These are phyloP conservation scores for Fabrea salina DNA, from an alignment of 169 alveolate genomes.

Conservation along the genomic window DNA sequence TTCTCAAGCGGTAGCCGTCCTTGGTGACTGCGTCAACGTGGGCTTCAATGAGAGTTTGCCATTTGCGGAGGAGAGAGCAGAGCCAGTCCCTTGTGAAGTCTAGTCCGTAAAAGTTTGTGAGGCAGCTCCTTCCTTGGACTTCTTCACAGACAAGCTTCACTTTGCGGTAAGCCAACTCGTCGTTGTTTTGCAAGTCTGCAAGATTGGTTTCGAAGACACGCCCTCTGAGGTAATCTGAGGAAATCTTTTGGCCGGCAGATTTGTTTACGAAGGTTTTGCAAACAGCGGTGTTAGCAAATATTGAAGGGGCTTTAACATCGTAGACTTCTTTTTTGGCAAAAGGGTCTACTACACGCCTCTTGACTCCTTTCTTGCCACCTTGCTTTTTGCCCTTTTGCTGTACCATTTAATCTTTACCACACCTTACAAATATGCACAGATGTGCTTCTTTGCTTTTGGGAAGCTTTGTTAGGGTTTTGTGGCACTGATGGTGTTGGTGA, in stretches of 20 bases:
- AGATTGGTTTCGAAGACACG: slow-evolving; percentile 94
- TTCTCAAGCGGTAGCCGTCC: slow-evolving; percentile 94
- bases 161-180: slow-evolving; percentile 94
- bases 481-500: too few relatives aligned
- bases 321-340: slow-evolving; percentile 96
- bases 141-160: slow-evolving; percentile 94
- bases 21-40: slow-evolving; percentile 95
- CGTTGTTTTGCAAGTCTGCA: slow-evolving; percentile 95
- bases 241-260: slow-evolving; percentile 93
- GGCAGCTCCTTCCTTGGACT: slow-evolving; percentile 92
- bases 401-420: slow-evolving; percentile 87
- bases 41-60: slow-evolving; percentile 97
- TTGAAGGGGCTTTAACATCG: slow-evolving; percentile 94
- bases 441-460: too few relatives aligned
- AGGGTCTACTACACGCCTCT: slow-evolving; percentile 96
- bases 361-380: slow-evolving; percentile 96
- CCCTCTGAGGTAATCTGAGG: slow-evolving; percentile 93
- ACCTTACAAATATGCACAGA: too few relatives aligned
- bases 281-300: slow-evolving; percentile 90
- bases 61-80: slow-evolving; percentile 95
- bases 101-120: slow-evolving; percentile 96
- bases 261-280: slow-evolving; percentile 94
- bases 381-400: slow-evolving; percentile 96
- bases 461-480: too few relatives aligned
- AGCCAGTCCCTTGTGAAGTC: slow-evolving; percentile 96